phyloP scores from a whole-genome alignment of 148 eudicot genomes.

The Vaccinium vitisidaea region DNA sequence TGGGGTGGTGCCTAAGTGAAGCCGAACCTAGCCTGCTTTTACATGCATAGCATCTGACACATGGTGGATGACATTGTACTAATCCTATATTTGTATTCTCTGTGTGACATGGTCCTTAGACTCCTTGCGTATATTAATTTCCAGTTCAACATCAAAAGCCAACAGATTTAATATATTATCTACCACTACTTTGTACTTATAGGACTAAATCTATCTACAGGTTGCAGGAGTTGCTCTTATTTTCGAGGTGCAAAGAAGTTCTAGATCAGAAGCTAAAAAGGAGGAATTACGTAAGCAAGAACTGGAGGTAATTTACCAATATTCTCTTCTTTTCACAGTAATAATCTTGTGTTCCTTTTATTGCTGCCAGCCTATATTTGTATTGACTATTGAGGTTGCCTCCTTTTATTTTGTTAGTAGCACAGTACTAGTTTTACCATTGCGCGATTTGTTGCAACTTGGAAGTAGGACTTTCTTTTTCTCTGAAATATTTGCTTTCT shows the following conservation, averaged over 20 bases:
- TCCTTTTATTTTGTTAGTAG: background rate
- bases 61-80: background rate
- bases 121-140: background rate
- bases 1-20: background rate
- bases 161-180: background rate
- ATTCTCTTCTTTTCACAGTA: background rate
- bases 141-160: background rate
- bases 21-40: conserved; percentile 11
- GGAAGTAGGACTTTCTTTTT: background rate
- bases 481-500: background rate
- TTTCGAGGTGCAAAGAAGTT: conserved; percentile 85
- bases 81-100: background rate
- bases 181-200: conserved; percentile 13
- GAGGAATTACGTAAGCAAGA: conserved; percentile 74
- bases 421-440: background rate
- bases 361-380: background rate
- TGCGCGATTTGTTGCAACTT: background rate
- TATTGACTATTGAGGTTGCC: background rate
- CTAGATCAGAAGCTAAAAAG: conserved; percentile 81
- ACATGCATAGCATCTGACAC: background rate
- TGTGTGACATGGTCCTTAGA: background rate
- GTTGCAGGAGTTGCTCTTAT: conserved; percentile 81
- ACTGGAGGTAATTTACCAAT: conserved; percentile 55
- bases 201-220: conserved; percentile 31
- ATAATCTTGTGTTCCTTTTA: background rate